A percentile compares a stretch with the other conserved stretches of the same genome.
phyloP scores from a whole-genome alignment of 2,329 filamentous ascomycete genomes.

The Cordyceps fumosorosea region DNA sequence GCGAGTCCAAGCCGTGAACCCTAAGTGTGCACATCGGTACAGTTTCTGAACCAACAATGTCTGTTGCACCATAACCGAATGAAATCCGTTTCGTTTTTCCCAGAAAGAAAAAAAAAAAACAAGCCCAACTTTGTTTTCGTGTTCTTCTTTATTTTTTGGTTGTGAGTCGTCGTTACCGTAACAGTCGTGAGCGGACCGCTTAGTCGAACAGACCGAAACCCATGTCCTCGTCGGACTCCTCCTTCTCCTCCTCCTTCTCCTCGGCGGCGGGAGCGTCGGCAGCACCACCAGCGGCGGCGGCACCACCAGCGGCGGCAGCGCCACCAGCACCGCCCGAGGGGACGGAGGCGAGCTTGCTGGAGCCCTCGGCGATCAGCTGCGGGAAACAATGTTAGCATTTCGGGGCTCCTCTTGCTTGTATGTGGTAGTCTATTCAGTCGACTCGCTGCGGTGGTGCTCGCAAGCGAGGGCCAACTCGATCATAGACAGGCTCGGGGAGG shows the following conservation, averaged over 20 bases:
- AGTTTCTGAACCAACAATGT: neutral
- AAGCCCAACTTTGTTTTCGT: constrained; percentile 1
- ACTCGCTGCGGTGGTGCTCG: neutral
- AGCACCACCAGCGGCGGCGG: constrained; percentile 58
- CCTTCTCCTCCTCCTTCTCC: constrained; percentile 57
- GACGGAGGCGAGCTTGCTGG: constrained; percentile 93
- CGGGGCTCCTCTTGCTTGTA: neutral
- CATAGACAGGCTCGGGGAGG: neutral
- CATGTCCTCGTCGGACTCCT: constrained; percentile 68
- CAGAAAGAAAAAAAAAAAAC: constrained; percentile 18
- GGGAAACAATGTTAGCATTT: constrained; percentile 17
- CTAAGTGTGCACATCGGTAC: constrained; percentile 5
- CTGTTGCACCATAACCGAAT: constrained; percentile 21
- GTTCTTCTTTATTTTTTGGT: constrained; percentile 11
- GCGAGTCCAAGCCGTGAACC: constrained; percentile 6
- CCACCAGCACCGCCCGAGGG: constrained; percentile 82
- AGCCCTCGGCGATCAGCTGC: constrained; percentile 86
- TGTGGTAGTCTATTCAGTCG: too few species aligned
- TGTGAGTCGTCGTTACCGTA: constrained; percentile 24
- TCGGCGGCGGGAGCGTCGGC: constrained; percentile 44
- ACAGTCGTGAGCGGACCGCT: constrained; percentile 31
- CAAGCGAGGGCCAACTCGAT: neutral
- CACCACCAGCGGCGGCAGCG: constrained; percentile 60
- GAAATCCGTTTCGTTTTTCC: constrained; percentile 25
- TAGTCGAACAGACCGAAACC: constrained; percentile 73